Evolutionary conservation across 106 monocot species (phyloP).

Genomic region (Acorus gramineus): DNA sequence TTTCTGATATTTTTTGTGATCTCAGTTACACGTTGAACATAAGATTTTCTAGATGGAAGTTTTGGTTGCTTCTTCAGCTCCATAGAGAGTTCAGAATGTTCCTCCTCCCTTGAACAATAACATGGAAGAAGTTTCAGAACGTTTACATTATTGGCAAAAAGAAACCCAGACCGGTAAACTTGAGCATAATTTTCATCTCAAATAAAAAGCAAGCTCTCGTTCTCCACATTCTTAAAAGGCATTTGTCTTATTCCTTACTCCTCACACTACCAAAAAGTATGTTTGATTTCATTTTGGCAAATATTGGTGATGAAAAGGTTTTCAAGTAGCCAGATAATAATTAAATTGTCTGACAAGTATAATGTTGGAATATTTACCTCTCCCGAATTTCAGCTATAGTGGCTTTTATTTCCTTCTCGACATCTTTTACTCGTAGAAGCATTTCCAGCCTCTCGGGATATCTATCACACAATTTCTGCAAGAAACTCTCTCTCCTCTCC

Average conservation of each 20-base stretch:
- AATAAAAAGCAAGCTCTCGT: no score
- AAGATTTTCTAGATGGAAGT: constrained; percentile 31
- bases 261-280: no score
- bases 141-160: neutral
- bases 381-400: constrained; percentile 18
- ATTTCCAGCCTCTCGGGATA: constrained; percentile 7
- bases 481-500: neutral
- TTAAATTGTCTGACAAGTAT: no score
- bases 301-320: no score
- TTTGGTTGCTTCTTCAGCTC: constrained; percentile 30
- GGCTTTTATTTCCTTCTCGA: constrained; percentile 17
- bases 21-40: constrained; percentile 34
- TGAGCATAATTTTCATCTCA: no score
- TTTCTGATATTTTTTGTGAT: constrained; percentile 40
- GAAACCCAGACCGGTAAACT: neutral
- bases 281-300: no score
- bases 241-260: no score
- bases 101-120: constrained; percentile 19
- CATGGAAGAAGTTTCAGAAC: neutral
- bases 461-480: neutral
- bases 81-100: constrained; percentile 17
- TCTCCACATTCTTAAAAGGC: no score
- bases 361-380: constrained; percentile 7
- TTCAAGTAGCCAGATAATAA: no score
- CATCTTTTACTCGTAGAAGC: constrained; percentile 23